A percentile compares a stretch with the other conserved stretches of the same genome.
These are phyloP conservation scores for Candida sanyaensis DNA, from an alignment of 1,139 yeast species.

Conservation along the genomic window DNA sequence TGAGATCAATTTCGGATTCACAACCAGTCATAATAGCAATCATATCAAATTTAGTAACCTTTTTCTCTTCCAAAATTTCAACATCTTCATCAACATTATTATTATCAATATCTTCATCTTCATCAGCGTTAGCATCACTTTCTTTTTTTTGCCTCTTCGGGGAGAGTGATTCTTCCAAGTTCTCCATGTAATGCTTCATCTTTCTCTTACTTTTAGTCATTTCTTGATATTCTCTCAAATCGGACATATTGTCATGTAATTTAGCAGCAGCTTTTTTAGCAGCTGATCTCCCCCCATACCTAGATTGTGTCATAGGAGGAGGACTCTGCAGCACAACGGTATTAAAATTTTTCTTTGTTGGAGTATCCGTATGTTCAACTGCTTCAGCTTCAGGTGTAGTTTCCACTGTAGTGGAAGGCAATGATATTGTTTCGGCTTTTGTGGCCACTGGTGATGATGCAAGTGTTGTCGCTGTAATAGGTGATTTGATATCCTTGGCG, in stretches of 20 bases:
- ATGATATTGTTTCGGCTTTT: neutral
- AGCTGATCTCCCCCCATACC: slow-evolving; percentile 47
- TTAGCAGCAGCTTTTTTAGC: slow-evolving; percentile 66
- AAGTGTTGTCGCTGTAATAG: too few relatives aligned
- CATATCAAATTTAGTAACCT: slow-evolving; percentile 18
- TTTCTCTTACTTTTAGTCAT: slow-evolving; percentile 39
- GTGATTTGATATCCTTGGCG: too few relatives aligned
- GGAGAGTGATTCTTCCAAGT: slow-evolving; percentile 22
- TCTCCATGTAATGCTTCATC: slow-evolving; percentile 41
- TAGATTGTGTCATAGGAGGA: neutral
- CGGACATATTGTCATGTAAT: slow-evolving; percentile 69
- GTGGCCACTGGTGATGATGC: neutral
- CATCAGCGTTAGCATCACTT: slow-evolving; percentile 2
- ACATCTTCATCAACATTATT: neutral
- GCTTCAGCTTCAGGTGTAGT: neutral
- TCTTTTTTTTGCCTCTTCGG: slow-evolving; percentile 12
- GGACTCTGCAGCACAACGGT: neutral
- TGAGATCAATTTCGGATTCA: slow-evolving; percentile 44
- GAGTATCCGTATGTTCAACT: neutral
- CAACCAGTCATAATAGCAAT: slow-evolving; percentile 67
- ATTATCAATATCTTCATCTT: neutral
- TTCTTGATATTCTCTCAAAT: slow-evolving; percentile 61
- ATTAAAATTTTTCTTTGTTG: too few relatives aligned
- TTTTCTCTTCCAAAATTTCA: slow-evolving; percentile 9
- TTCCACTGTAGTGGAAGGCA: neutral